phyloP scores from a whole-genome alignment of 2,329 filamentous ascomycete species.

The Teratosphaeria gauchensis region DNA sequence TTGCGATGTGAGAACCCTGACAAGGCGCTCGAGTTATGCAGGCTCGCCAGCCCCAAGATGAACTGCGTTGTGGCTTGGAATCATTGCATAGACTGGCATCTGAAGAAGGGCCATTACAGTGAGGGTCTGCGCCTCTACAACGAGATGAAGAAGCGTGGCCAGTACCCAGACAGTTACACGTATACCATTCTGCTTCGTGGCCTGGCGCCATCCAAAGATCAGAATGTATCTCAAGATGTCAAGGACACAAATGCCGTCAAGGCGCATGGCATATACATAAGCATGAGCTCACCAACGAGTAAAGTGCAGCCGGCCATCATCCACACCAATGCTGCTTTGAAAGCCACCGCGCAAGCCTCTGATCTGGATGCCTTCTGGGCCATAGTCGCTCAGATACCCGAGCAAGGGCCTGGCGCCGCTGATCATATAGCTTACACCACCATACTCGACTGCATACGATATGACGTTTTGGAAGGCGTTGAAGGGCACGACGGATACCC shows the following conservation, averaged over 20 bases:
- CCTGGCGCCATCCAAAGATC: conserved; percentile 29
- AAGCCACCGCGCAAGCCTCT: conserved; percentile 62
- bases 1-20: conserved; percentile 52
- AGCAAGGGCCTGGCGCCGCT: conserved; percentile 51
- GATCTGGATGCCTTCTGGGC: conserved; percentile 76
- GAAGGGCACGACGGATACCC: background rate
- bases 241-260: conserved; percentile 53
- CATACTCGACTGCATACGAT: conserved; percentile 67
- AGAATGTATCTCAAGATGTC: background rate
- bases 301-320: conserved; percentile 63
- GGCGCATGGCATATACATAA: conserved; percentile 67
- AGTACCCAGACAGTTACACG: conserved; percentile 70
- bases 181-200: conserved; percentile 77
- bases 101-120: conserved; percentile 51
- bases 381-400: conserved; percentile 62
- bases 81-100: conserved; percentile 62
- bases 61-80: conserved; percentile 78
- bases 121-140: conserved; percentile 76
- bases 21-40: conserved; percentile 59
- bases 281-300: conserved; percentile 55
- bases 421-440: conserved; percentile 69
- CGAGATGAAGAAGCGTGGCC: conserved; percentile 95
- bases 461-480: conserved; percentile 22
- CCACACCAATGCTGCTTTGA: conserved; percentile 81
- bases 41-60: conserved; percentile 55